Base-by-base conservation (phyloP, 495 filamentous ascomycete genomes). In the Aspergillus sclerotiicarbonarius region DNA sequence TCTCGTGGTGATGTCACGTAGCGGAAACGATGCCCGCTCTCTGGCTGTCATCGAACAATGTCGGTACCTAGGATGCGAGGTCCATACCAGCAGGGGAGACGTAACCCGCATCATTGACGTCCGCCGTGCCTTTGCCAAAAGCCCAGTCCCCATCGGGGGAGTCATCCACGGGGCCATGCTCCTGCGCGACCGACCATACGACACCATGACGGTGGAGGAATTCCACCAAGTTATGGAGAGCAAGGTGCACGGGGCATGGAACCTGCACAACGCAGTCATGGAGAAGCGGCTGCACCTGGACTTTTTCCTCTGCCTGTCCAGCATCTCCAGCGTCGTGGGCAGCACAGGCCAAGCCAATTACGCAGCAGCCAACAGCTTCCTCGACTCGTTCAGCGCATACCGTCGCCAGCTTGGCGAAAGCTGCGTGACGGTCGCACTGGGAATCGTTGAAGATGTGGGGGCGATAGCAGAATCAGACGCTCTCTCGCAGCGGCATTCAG, bases 301-400 rank as follows among this genome's bases (percentile, higher is more conserved):
- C 13, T 62, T 62, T 43, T 62, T 62, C 50, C 43, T 53, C 18
- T 30, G 53, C 2, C 29, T 62, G 1, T 62, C 59, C 39, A 62
- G 59, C 43, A 53, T 57, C 5, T 57, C 54, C 13, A 53, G 59
- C 29, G 31, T 62, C 3, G 44, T 57, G 0, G 59, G 59, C 20
- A 47, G 55, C 12, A 43, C 33, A 21, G 59, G 59, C 0, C 59
- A 62, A 45, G 59, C 54, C 8, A 62, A 62, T 50, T 62, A 62
- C 44, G 54, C 59, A 1, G 59, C 59, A 2, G 59, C 54, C 4
- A 62, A 57, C 30, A 25, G 49, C 8, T 62, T 62, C 16, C 44
- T 62, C 3, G 59, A 62, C 30, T 49, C 59, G 2, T 62, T 62
- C 15, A 54, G 54, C 1, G 21, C n/a, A 6, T 57, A 57, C 19